phyloP scores from a whole-genome alignment of 805 yeast species.

The Saccharomycopsis sp. region DNA sequence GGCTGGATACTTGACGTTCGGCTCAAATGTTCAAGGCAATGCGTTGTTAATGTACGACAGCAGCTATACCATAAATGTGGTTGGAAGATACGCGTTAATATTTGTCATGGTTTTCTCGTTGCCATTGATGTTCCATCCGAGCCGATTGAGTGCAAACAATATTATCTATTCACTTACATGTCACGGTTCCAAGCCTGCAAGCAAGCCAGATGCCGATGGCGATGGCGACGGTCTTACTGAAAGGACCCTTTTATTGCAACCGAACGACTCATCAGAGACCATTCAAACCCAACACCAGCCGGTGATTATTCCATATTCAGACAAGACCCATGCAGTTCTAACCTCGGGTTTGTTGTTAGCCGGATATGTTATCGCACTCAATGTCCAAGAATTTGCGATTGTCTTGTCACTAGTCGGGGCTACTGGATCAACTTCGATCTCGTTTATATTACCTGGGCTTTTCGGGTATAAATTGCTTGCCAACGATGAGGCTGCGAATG shows the following conservation, averaged over 20 bases:
- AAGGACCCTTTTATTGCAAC: background rate
- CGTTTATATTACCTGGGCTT: constrained; percentile 84
- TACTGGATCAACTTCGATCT: constrained; percentile 87
- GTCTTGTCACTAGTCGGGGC: constrained; percentile 85
- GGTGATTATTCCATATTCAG: constrained; percentile 39
- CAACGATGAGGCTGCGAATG: constrained; percentile 1
- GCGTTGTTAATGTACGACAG: constrained; percentile 61
- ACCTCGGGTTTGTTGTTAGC: constrained; percentile 40
- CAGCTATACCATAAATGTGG: constrained; percentile 34
- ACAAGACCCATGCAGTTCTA: constrained; percentile 39
- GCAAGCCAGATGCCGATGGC: background rate
- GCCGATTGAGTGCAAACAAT: constrained; percentile 67
- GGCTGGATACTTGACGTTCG: constrained; percentile 68
- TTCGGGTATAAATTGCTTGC: constrained; percentile 65
- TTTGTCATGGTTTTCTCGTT: constrained; percentile 69
- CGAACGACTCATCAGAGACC: background rate
- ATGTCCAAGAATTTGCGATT: constrained; percentile 57
- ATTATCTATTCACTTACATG: constrained; percentile 42
- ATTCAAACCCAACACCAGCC: constrained; percentile 18
- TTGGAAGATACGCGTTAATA: constrained; percentile 58
- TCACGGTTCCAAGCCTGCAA: background rate
- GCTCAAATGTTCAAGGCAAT: constrained; percentile 58
- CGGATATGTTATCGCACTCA: constrained; percentile 51
- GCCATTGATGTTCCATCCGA: constrained; percentile 78
- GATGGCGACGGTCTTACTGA: background rate